Conservation (phyloP, 2,329 filamentous ascomycete genomes). For the Moelleriella libera region DNA sequence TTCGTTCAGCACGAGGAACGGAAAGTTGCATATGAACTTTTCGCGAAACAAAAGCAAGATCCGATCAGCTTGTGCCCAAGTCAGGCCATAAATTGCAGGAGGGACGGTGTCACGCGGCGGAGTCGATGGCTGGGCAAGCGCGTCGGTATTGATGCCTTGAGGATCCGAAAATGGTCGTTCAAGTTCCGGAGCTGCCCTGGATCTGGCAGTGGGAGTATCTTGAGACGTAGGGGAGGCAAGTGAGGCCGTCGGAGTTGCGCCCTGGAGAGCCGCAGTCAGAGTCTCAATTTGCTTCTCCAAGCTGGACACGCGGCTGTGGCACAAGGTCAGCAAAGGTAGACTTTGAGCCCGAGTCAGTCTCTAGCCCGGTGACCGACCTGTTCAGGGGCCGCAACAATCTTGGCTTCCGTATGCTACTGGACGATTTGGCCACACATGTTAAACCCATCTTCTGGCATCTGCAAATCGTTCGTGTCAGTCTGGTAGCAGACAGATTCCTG, state of each 20-base stretch:
- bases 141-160: not conserved
- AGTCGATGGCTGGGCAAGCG: not conserved
- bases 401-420: constrained; percentile 15
- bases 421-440: constrained; percentile 14
- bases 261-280: constrained; percentile 6
- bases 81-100: constrained; percentile 18
- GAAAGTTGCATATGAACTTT: constrained; percentile 20
- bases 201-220: not conserved
- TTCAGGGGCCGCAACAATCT: constrained; percentile 13
- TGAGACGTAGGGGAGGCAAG: constrained; percentile 1
- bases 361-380: constrained; percentile 7
- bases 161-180: not conserved
- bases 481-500: too few relatives aligned
- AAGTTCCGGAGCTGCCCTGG: not conserved
- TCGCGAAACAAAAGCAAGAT: constrained; percentile 18
- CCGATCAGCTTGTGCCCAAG: constrained; percentile 22
- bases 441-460: constrained; percentile 9
- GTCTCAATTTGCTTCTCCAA: constrained; percentile 11
- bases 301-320: constrained; percentile 10
- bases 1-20: constrained; percentile 17
- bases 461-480: not conserved
- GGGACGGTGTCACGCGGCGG: not conserved
- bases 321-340: not conserved
- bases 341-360: not conserved
- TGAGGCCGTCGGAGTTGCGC: constrained; percentile 1